phyloP scores from a whole-genome alignment of 2,329 filamentous ascomycete species.

The Scytalidium sp. region DNA sequence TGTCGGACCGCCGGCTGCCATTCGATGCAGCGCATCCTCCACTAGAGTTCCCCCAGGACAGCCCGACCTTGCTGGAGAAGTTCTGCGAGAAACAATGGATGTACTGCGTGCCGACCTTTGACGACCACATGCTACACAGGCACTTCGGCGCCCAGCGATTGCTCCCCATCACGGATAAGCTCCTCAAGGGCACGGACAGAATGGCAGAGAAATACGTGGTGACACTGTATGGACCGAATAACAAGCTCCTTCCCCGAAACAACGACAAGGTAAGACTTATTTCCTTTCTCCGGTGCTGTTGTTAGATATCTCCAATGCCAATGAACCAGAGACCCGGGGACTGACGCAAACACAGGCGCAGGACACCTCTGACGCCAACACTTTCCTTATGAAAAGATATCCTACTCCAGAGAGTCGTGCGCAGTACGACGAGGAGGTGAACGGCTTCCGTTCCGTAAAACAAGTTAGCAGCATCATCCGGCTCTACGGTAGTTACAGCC shows the following conservation, averaged over 20 bases:
- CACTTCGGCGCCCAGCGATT: conserved; percentile 19
- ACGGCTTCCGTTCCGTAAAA: conserved; percentile 18
- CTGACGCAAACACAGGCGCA: background rate
- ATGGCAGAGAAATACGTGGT: conserved; percentile 18
- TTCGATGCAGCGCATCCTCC: conserved; percentile 18
- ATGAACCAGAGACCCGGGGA: no score
- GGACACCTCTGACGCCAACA: conserved; percentile 13
- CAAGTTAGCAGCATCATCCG: conserved; percentile 20
- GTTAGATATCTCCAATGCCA: no score
- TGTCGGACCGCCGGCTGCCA: conserved; percentile 18
- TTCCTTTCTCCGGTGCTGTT: background rate
- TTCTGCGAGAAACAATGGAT: conserved; percentile 26
- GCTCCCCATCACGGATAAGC: conserved; percentile 22
- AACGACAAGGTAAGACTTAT: background rate
- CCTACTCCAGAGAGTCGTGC: conserved; percentile 12
- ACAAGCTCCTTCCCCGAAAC: conserved; percentile 11
- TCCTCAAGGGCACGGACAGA: conserved; percentile 12
- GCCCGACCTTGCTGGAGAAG: conserved; percentile 15
- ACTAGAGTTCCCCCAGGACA: conserved; percentile 11
- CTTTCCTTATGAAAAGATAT: conserved; percentile 27
- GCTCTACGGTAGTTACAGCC: conserved; percentile 23
- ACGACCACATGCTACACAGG: conserved; percentile 14
- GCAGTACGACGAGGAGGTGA: conserved; percentile 23
- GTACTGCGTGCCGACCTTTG: conserved; percentile 22
- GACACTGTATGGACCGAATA: conserved; percentile 22